Evolutionary conservation across 148 eudicot species (phyloP).

Genomic region (Camellia sinensis): DNA sequence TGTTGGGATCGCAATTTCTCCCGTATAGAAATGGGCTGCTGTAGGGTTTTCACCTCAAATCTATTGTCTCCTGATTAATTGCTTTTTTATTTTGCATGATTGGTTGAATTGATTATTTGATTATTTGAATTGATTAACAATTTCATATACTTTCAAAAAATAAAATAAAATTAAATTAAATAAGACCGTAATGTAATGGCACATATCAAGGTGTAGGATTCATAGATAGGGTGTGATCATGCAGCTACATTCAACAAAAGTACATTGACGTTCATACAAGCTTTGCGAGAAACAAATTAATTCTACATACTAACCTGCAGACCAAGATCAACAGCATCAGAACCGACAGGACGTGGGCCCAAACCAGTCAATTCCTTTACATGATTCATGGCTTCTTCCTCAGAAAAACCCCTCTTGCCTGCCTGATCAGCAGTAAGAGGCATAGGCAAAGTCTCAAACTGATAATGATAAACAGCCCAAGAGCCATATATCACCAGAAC

Average conservation of each 20-base stretch:
- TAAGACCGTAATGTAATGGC: not conserved
- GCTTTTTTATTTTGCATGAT: no score
- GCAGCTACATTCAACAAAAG: not conserved
- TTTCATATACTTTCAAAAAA: not conserved
- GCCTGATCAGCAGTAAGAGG: slow-evolving; percentile 64
- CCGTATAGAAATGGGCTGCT: no score
- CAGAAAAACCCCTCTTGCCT: slow-evolving; percentile 89
- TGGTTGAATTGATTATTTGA: no score
- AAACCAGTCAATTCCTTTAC: slow-evolving; percentile 53
- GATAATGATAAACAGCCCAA: slow-evolving; percentile 68
- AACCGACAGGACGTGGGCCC: slow-evolving; percentile 92
- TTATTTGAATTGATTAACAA: no score
- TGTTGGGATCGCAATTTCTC: no score
- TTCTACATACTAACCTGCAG: slow-evolving; percentile 46
- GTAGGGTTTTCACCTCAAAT: no score
- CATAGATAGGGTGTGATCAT: not conserved
- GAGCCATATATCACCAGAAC: slow-evolving; percentile 50
- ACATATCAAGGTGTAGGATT: no score
- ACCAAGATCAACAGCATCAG: slow-evolving; percentile 69
- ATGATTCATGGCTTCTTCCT: slow-evolving; percentile 74
- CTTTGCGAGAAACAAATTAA: not conserved
- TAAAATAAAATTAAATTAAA: not conserved
- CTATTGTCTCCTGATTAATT: no score
- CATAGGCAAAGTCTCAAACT: slow-evolving; percentile 55
- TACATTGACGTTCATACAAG: not conserved